Evolutionary conservation across 192 early-diverging fungal species (phyloP), one percentile per base, ranked within the genome.

Genomic region (Linnemannia exigua): DNA sequence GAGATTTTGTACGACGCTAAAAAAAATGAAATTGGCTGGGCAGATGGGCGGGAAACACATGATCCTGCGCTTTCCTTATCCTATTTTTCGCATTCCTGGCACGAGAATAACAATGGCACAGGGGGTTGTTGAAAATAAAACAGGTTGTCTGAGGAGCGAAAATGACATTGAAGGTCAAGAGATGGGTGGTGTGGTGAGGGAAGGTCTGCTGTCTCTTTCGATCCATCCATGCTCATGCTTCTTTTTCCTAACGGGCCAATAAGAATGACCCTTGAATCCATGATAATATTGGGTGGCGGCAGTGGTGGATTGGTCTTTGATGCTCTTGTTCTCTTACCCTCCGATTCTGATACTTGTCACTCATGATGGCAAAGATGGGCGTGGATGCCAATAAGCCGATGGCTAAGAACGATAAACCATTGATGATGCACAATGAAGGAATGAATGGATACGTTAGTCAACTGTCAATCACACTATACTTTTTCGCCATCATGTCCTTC

Each of bases 271-370:
- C 7, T 14, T 3, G 31, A 8, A n/a, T 15, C 33, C 35, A 4
- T 35, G n/a, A n/a, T n/a, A n/a, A n/a, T n/a, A n/a, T n/a, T n/a
- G n/a, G n/a, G n/a, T n/a, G n/a, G n/a, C n/a, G n/a, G n/a, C n/a
- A n/a, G n/a, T 50, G 36, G 19, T 35, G 33, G 3, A 12, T 17
- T 33, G 31, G 44, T 35, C n/a, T 51, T 1, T 20, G 54, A 33
- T 44, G 38, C 35, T 38, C n/a, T 19, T 41, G 20, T n/a, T 79
- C n/a, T 28, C 72, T 50, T 79, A 88, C 91, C 73, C 93, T 92
- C 73, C 95, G 90, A 74, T 94, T 93, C 51, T 92, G 90, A 76
- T 92, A 94, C 48, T 92, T 89, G 79, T 96, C 95, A 41, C 94
- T 95, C 31, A 96, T 75, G 47, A 92, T 92, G 11, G 93, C 95